Base-by-base conservation (phyloP, 805 yeast species). In the Nakazawaea ambrosiae region DNA sequence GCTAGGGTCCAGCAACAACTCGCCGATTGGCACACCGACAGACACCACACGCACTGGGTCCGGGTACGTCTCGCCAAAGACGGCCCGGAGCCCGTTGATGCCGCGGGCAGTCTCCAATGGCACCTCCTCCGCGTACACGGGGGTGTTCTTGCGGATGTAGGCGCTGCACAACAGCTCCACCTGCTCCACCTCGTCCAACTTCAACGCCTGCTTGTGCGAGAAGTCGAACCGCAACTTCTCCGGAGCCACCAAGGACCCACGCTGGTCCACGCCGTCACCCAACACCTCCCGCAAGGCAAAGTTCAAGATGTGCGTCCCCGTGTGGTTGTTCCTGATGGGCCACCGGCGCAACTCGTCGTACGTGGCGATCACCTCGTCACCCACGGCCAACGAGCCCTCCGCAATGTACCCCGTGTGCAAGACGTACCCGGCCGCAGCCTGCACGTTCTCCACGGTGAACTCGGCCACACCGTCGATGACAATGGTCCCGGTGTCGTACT, bases 41-140 rank as follows among this genome's bases (percentile, higher is more conserved):
- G 96, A 85, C 34, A 92, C 97, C 49, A 92, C 98, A 59, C 98
- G 80, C 17, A 92, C 99, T 27, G 98, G 99, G 57, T 92, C 97
- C 30, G 99, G 99, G 57, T 92, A 92, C 3, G 96, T 87, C 69
- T 92, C 99, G 54, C 98, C 98, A 53, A 92, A 92, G 29, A 92
- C 98, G 40, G 98, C 98, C 65, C 98, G 85, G 33, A 92, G 78
- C 22, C 97, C 94, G 47, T 62, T 65, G 49, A 92, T 89, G 33
- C 73, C 63, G 52, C 73, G 78, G 28, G 97, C 98, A 42, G 63
- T 54, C 16, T 67, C 73, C 46, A 92, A 71, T 8, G 82, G 65
- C 42, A 90, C 96, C 27, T 89, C 94, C 61, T 87, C 75, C 44
- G 95, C 73, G 58, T 71, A 90, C 18, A 92, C 97, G 27, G 64